Base-by-base conservation (phyloP, 345 rosid species). In the Xanthoceras sorbifolium region DNA sequence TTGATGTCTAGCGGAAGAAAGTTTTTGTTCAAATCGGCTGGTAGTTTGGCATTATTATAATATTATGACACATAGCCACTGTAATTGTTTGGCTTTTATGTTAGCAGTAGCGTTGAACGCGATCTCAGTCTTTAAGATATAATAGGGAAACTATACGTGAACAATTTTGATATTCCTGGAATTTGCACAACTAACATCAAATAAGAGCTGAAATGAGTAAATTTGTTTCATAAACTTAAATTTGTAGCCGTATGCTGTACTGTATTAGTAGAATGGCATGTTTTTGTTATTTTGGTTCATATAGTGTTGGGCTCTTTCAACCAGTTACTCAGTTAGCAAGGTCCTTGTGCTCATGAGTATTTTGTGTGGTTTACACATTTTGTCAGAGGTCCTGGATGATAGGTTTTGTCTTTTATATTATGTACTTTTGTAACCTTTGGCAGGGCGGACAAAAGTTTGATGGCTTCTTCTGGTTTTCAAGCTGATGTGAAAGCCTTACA, bases 391-490 rank as follows among this genome's bases (percentile, higher is more conserved):
- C 6, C 18, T 22, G 9, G 18, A 38, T 60, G 26, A 18, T 26
- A 6, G 18, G 28, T 44, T 74, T 54, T 28, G 18, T 76, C 11
- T 68, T 77, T 18, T 29, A 61, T 26, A 0, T 74, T 46, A 28
- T 46, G 36, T 67, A n/a, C 26, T 74, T 52, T 40, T 32, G 28
- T 57, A 64, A 31, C n/a, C 29, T 73, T 8, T 64, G 72, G 25
- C 92, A 93, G 98, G 84, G 98, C 97, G 1, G 94, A 93, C 72
- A 92, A 89, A 72, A 82, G 89, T 78, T 86, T 96, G 15, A 81
- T 96, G 91, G 93, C 98, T 71, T 93, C 99, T 46, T 96, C 98
- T 29, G 99, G 99, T 3, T 96, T 96, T 81, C 98, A 96, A 79
- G 99, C 98, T 69, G 99, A 96, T 85, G 95, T 92, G 62, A 93